Percentiles rank a stretch among this genome's conserved stretches.
phyloP scores from a whole-genome alignment of 2,329 filamentous ascomycete genomes.

The Aspergillus sp. region DNA sequence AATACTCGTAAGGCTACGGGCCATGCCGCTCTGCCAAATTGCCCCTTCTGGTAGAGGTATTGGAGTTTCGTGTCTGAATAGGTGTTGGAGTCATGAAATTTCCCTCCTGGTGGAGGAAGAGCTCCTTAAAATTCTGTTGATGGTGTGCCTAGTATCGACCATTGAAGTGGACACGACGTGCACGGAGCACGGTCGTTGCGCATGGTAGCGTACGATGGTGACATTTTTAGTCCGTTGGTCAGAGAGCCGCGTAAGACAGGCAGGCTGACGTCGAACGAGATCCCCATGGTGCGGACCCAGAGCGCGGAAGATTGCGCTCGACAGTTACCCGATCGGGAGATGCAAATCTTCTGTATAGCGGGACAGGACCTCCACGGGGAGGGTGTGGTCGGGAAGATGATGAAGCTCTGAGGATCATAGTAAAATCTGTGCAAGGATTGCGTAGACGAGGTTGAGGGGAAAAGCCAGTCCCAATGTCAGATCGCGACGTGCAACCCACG shows the following conservation, averaged over 20 bases:
- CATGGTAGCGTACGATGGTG: slow-evolving; percentile 17
- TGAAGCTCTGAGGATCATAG: slow-evolving; percentile 3
- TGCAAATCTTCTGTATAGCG: background rate
- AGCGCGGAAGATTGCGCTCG: slow-evolving; percentile 1
- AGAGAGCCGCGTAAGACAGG: slow-evolving; percentile 27
- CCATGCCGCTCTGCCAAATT: slow-evolving; percentile 6
- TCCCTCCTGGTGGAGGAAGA: background rate
- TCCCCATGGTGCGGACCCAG: slow-evolving; percentile 5
- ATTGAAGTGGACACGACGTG: slow-evolving; percentile 6
- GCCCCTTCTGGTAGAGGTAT: background rate
- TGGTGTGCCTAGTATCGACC: slow-evolving; percentile 2
- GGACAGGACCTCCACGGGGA: background rate
- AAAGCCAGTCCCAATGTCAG: background rate
- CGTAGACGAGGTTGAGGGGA: slow-evolving; percentile 9
- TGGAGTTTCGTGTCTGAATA: background rate
- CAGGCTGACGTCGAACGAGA: slow-evolving; percentile 14
- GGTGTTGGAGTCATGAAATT: background rate
- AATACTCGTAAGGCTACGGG: slow-evolving; percentile 10
- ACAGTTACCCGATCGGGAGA: slow-evolving; percentile 8
- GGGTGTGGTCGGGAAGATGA: background rate
- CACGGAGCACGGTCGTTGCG: slow-evolving; percentile 15
- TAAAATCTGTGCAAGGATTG: slow-evolving; percentile 1
- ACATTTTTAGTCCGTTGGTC: slow-evolving; percentile 23
- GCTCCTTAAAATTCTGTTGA: slow-evolving; percentile 4
- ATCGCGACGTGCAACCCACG: slow-evolving; percentile 9